Conservation (phyloP, 2,329 filamentous ascomycete genomes). For the Trichoderma atrobrunneum region DNA sequence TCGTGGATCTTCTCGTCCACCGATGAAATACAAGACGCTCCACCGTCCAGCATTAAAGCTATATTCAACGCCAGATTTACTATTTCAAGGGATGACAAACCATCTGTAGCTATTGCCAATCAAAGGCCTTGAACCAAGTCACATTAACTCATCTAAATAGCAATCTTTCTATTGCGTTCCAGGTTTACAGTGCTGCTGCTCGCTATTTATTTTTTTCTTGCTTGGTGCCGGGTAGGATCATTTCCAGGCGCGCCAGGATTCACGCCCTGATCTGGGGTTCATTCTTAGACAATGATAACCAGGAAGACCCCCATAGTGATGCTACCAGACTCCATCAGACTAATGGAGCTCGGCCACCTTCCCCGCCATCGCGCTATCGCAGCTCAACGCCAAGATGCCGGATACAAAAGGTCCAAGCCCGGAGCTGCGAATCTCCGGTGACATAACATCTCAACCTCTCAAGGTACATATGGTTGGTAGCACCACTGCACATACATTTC, state of each 20-base stretch:
- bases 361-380: conserved; percentile 12
- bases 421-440: neutral
- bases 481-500: neutral
- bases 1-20: neutral
- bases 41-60: neutral
- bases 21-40: neutral
- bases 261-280: neutral
- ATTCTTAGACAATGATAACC: neutral
- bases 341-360: neutral
- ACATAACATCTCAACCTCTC: neutral
- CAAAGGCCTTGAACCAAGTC: neutral
- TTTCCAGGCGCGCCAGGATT: neutral
- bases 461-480: neutral
- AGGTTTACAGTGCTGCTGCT: neutral
- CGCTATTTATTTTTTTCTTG: neutral
- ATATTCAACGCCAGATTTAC: no score
- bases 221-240: neutral
- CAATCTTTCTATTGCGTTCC: neutral
- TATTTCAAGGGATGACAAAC: neutral
- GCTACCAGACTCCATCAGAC: neutral
- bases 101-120: neutral
- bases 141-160: neutral
- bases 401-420: neutral
- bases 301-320: neutral
- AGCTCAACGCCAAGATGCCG: neutral